Evolutionary conservation across 345 rosid species (phyloP).

Genomic region (Corchorus olitorius): DNA sequence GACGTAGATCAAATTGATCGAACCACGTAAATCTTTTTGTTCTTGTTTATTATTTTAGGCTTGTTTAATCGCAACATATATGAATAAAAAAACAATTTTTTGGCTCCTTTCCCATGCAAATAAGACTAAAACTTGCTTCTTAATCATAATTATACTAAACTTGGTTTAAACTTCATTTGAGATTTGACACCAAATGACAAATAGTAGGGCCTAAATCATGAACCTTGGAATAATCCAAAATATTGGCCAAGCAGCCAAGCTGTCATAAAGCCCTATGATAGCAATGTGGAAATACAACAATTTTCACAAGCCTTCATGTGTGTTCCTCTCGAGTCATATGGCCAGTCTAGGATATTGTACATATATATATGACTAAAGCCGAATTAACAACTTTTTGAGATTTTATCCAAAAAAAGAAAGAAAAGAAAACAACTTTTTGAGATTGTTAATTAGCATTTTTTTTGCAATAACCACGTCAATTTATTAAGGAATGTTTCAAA

Average conservation of each 20-base stretch:
- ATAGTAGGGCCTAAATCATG: neutral
- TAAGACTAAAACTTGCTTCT: neutral
- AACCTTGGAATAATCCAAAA: neutral
- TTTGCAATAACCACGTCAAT: too few relatives aligned
- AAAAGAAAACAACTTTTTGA: too few relatives aligned
- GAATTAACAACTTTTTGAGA: too few relatives aligned
- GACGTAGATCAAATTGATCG: too few relatives aligned
- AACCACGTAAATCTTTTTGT: too few relatives aligned
- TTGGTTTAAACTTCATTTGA: neutral
- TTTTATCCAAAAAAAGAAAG: too few relatives aligned
- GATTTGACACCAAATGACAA: neutral
- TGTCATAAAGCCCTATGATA: neutral
- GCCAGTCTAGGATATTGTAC: too few relatives aligned
- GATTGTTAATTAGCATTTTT: too few relatives aligned
- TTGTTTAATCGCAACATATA: too few relatives aligned
- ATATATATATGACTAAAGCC: too few relatives aligned
- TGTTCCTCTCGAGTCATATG: neutral
- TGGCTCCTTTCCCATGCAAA: neutral
- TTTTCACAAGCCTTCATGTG: neutral
- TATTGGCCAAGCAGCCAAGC: neutral
- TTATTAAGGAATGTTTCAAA: too few relatives aligned
- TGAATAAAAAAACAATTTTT: neutral
- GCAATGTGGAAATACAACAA: neutral
- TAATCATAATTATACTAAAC: neutral
- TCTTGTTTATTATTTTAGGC: too few relatives aligned